phyloP scores from a whole-genome alignment of 371 early-diverging fungal species.

The Mucor racemosus region DNA sequence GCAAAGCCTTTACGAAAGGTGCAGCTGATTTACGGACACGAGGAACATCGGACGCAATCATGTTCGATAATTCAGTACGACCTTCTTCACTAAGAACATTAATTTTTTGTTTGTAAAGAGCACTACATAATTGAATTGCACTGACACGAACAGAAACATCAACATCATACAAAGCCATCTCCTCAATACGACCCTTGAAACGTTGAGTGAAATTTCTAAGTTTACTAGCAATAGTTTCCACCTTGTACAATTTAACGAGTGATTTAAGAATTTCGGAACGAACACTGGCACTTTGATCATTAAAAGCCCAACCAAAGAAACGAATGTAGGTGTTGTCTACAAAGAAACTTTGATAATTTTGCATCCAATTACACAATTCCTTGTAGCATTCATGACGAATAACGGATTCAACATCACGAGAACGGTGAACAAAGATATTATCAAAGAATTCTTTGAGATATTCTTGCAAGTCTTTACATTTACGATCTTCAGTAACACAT shows the following conservation, averaged over 20 bases:
- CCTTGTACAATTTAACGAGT: slow-evolving; percentile 57
- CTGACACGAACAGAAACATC: slow-evolving; percentile 69
- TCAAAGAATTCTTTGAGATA: slow-evolving; percentile 69
- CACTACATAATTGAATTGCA: slow-evolving; percentile 63
- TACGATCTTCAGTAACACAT: slow-evolving; percentile 15
- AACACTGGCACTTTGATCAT: slow-evolving; percentile 74
- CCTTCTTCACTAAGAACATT: slow-evolving; percentile 48
- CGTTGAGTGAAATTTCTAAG: slow-evolving; percentile 76
- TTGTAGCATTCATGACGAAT: slow-evolving; percentile 86
- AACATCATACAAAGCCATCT: slow-evolving; percentile 83
- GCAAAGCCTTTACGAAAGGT: slow-evolving; percentile 52
- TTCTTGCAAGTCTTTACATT: slow-evolving; percentile 44
- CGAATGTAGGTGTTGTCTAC: slow-evolving; percentile 76
- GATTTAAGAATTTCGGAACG: slow-evolving; percentile 68
- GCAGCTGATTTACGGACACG: slow-evolving; percentile 56
- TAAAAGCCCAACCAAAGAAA: slow-evolving; percentile 87
- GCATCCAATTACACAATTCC: slow-evolving; percentile 82
- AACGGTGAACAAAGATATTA: slow-evolving; percentile 86
- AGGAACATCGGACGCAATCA: slow-evolving; percentile 43
- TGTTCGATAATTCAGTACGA: slow-evolving; percentile 32
- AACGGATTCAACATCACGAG: slow-evolving; percentile 85
- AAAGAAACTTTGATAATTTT: slow-evolving; percentile 69
- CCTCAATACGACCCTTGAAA: slow-evolving; percentile 75
- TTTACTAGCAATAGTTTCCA: slow-evolving; percentile 53
- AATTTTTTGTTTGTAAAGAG: slow-evolving; percentile 44